Evolutionary conservation across 345 rosid genomes (phyloP), one percentile per base, ranked within the genome.

Genomic region (Sonneratia caseolaris): DNA sequence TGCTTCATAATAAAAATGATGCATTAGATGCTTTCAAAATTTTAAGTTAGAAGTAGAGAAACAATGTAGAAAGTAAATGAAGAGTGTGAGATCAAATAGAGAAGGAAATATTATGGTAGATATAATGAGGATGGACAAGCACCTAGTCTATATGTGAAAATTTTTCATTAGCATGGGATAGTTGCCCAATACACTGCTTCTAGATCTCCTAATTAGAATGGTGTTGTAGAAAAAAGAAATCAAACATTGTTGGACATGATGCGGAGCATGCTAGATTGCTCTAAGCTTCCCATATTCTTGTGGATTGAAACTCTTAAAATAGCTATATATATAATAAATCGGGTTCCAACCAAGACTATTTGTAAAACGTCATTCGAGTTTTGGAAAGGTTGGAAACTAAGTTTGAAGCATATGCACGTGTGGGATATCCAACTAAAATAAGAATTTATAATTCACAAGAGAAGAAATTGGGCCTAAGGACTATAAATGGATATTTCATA

Each of bases 121-220:
- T 68, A 68, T 42, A 68, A 2, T 68, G 70, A 68, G 32, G 70
- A 68, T 68, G 70, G 70, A 68, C 49, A 68, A 51, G 57, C n/a
- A 18, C 57, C 3, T 7, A n/a, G 57, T 15, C 57, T 1, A 51
- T 51, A 5, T 51, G 57, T 18, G n/a, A 51, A 51, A 7, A 5
- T 51, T 51, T n/a, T 51, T 51, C 57, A 51, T 15, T 3, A 51
- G n/a, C 3, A 16, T 51, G 57, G 21, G 57, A 51, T 51, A 15
- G 57, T 51, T 51, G 57, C 57, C 57, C 57, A 51, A 18, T 16
- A 51, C 57, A 51, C 57, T 7, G 1, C 1, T 11, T 13, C 0
- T 51, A n/a, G 57, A 51, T 51, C 57, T 51, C 57, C 3, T 3
- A 3, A 51, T 51, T n/a, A 51, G 18, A 51, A 18, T n/a, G n/a